Conservation (phyloP, 2,329 filamentous ascomycete species). For the Claviceps purpurea region DNA sequence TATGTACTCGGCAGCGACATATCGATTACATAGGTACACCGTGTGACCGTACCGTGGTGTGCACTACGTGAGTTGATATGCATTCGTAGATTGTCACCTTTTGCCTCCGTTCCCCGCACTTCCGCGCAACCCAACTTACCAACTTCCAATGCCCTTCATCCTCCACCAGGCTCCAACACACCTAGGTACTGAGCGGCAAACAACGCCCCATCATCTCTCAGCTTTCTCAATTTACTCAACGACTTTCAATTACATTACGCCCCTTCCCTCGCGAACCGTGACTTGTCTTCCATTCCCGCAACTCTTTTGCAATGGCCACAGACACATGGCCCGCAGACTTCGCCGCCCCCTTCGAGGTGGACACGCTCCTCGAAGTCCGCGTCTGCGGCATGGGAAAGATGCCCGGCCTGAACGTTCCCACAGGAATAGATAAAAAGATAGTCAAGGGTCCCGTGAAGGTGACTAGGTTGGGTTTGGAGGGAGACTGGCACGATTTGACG, state of each 20-base stretch:
- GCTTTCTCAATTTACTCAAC: background rate
- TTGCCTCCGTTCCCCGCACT: too few species aligned
- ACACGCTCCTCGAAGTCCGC: constrained; percentile 42
- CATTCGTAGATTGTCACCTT: too few species aligned
- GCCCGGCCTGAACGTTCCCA: constrained; percentile 34
- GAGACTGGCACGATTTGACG: constrained; percentile 47
- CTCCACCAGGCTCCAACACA: too few species aligned
- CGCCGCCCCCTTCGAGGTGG: constrained; percentile 28
- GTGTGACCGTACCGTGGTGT: too few species aligned
- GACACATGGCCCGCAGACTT: constrained; percentile 17
- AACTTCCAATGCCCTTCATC: too few species aligned
- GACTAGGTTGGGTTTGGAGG: constrained; percentile 35
- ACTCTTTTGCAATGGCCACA: constrained; percentile 1
- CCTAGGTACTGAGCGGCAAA: too few species aligned
- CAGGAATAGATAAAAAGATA: constrained; percentile 42
- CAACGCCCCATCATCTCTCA: too few species aligned
- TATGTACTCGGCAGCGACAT: too few species aligned
- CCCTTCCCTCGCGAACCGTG: background rate
- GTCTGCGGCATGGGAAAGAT: constrained; percentile 43
- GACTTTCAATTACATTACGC: background rate
- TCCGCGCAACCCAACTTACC: too few species aligned
- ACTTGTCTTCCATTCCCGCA: background rate
- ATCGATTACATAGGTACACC: too few species aligned
- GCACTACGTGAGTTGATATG: too few species aligned
- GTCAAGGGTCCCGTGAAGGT: constrained; percentile 32